A percentile compares a stretch with the other conserved stretches of the same genome.
phyloP scores from a whole-genome alignment of 257 asterid species.

The Solanum dulcamara region DNA sequence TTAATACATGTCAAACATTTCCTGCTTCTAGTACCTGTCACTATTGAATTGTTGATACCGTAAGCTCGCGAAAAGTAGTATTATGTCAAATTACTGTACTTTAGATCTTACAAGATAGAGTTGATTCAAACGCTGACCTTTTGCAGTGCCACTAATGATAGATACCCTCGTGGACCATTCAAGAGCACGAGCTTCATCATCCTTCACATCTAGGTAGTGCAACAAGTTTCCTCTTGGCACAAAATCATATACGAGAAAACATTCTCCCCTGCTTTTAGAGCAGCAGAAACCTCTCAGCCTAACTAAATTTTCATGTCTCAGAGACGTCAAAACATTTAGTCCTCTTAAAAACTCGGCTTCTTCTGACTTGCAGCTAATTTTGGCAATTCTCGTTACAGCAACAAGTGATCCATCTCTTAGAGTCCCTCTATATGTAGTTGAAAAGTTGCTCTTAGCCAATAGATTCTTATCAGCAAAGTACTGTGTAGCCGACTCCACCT shows the following conservation, averaged over 20 bases:
- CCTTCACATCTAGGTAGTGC: slow-evolving; percentile 46
- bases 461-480: slow-evolving; percentile 68
- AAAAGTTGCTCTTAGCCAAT: slow-evolving; percentile 60
- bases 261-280: slow-evolving; percentile 72
- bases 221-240: slow-evolving; percentile 60
- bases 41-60: neutral
- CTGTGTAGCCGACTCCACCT: slow-evolving; percentile 77
- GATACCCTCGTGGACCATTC: slow-evolving; percentile 77
- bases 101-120: neutral
- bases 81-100: neutral
- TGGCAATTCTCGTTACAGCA: slow-evolving; percentile 62
- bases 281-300: slow-evolving; percentile 82
- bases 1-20: neutral
- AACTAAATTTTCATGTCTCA: slow-evolving; percentile 74
- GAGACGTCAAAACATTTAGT: slow-evolving; percentile 36
- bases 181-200: slow-evolving; percentile 46
- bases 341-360: slow-evolving; percentile 85
- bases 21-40: neutral
- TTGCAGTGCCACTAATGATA: slow-evolving; percentile 58
- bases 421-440: slow-evolving; percentile 56
- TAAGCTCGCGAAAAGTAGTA: neutral
- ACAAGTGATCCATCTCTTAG: slow-evolving; percentile 72
- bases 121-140: slow-evolving; percentile 35
- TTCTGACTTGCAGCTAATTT: slow-evolving; percentile 81
- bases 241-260: slow-evolving; percentile 74